These are phyloP conservation scores for Circinella minor DNA, from an alignment of 371 early-diverging fungal genomes.

Conservation along the genomic window DNA sequence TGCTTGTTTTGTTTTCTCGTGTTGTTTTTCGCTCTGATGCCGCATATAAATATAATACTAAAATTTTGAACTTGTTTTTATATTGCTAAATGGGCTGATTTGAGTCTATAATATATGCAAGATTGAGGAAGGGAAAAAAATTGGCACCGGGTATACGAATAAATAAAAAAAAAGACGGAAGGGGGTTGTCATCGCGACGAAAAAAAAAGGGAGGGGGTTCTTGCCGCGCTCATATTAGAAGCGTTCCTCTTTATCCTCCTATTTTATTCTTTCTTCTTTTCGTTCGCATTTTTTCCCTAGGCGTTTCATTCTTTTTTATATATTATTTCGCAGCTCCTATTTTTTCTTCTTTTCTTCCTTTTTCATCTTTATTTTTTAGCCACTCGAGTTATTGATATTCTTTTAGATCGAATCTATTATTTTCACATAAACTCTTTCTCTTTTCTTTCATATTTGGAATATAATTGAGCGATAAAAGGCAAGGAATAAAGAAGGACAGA, in stretches of 20 bases:
- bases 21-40: no score
- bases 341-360: background rate
- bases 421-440: background rate
- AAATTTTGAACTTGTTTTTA: no score
- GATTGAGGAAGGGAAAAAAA: no score
- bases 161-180: no score
- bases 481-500: background rate
- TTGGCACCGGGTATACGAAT: no score
- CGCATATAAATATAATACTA: no score
- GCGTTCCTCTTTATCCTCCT: background rate
- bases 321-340: background rate
- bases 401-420: background rate
- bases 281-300: background rate
- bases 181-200: background rate
- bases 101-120: no score
- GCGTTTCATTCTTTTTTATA: conserved; percentile 3
- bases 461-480: background rate
- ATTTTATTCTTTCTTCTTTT: conserved; percentile 12
- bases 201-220: conserved; percentile 4
- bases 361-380: conserved; percentile 2
- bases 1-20: no score
- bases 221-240: background rate
- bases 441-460: background rate
- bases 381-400: background rate
- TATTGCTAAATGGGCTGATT: no score